Evolutionary conservation across 1,284 basidiomycete genomes (phyloP), one percentile per base, ranked within the genome.

Genomic region (Fomes fomentarius): DNA sequence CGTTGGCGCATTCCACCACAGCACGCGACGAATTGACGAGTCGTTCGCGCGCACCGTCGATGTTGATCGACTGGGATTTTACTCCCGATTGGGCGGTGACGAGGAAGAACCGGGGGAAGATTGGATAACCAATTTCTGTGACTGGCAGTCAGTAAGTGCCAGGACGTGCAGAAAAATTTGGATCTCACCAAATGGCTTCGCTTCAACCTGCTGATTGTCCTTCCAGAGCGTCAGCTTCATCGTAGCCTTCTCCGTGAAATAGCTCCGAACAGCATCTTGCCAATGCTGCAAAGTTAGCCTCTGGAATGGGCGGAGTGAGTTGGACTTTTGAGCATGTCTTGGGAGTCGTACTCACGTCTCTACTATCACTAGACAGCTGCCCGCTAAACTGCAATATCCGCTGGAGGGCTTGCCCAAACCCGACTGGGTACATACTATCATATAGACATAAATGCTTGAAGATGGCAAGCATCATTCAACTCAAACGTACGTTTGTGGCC

Each of bases 221-320:
- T 89, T 89, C 89, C 89, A 91, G 22, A 92, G 70, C 7, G 87
- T 91, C 59, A 91, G 77, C 68, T 85, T 88, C 78, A 91, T 81
- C 41, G 80, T 70, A 15, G 87, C 83, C 55, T 80, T 81, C 2
- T 80, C 77, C 9, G 81, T 80, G 64, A 91, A 92, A 62, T 83
- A 91, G 11, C 83, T 80, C 40, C 75, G 75, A 54, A 90, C 79
- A 22, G 89, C 60, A 1, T 72, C 71, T 10, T 74, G 75, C 90
- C 90, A 92, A 30, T 30, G 28, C 79, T 87, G 67, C 40, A 56
- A 14, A 44, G 24, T 35, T 15, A 5, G 28, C 50, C 6, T 53
- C 41, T 34, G 22, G 3, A 7, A n/a, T n/a, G n/a, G n/a, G n/a
- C n/a, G n/a, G n/a, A n/a, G n/a, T n/a, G n/a, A n/a, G n/a, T n/a